phyloP scores from a whole-genome alignment of 495 filamentous ascomycete genomes.

The Pseudomonodictys pantanalensis region DNA sequence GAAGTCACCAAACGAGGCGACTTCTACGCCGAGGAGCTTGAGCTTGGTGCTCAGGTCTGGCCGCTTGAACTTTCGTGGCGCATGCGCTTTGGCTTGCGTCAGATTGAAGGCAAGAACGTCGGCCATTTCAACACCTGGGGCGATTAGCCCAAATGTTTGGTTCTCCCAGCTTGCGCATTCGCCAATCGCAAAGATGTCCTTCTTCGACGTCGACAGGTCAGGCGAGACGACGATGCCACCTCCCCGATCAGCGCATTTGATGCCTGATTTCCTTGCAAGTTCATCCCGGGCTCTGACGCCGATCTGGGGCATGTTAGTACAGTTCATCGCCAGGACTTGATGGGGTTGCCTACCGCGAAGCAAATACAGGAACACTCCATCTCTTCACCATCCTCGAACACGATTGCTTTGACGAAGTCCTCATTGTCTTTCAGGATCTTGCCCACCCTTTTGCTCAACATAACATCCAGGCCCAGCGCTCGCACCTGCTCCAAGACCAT shows the following conservation, averaged over 20 bases:
- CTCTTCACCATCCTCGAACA: slow-evolving; percentile 80
- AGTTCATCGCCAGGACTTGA: neutral
- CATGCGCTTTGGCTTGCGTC: slow-evolving; percentile 72
- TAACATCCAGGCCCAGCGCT: slow-evolving; percentile 76
- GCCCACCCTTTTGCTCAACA: slow-evolving; percentile 75
- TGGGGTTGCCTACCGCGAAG: slow-evolving; percentile 65
- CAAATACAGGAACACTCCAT: slow-evolving; percentile 83
- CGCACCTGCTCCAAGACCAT: slow-evolving; percentile 84
- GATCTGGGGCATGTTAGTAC: slow-evolving; percentile 48
- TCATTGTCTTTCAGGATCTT: slow-evolving; percentile 65
- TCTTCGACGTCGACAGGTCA: slow-evolving; percentile 67
- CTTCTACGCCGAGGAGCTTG: slow-evolving; percentile 89
- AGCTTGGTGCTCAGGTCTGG: slow-evolving; percentile 93
- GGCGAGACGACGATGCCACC: slow-evolving; percentile 75
- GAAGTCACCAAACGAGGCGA: slow-evolving; percentile 94
- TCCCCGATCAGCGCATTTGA: slow-evolving; percentile 71
- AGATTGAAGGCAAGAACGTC: slow-evolving; percentile 95
- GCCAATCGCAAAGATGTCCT: slow-evolving; percentile 84
- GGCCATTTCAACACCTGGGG: slow-evolving; percentile 93
- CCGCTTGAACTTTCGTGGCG: slow-evolving; percentile 68
- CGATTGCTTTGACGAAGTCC: slow-evolving; percentile 70
- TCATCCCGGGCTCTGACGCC: slow-evolving; percentile 85
- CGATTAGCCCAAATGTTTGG: slow-evolving; percentile 91
- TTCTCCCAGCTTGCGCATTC: slow-evolving; percentile 95
- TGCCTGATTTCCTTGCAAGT: slow-evolving; percentile 65